These are phyloP conservation scores for Coccomyxa subellipsoidea DNA, from an alignment of 163 green algal species.

Conservation along the genomic window DNA sequence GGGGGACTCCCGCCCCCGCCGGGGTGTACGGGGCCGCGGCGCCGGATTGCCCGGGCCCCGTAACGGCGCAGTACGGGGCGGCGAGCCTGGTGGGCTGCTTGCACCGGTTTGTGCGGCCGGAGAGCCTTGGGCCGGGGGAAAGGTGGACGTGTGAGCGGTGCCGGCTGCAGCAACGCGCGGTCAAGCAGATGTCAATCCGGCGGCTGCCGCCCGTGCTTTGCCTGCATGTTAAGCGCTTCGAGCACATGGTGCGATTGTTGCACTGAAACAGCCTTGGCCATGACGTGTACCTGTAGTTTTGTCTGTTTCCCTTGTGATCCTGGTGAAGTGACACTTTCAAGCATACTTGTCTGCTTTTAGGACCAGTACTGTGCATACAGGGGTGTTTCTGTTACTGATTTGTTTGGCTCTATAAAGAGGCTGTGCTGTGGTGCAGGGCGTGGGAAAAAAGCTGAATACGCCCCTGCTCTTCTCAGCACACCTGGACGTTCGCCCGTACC, in stretches of 20 bases:
- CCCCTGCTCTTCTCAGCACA: conserved; percentile 67
- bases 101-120: conserved; percentile 63
- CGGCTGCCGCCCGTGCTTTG: conserved; percentile 79
- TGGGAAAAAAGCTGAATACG: conserved; percentile 68
- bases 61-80: conserved; percentile 13
- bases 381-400: too few relatives aligned
- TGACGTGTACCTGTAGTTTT: too few relatives aligned
- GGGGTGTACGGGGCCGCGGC: neutral
- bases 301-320: too few relatives aligned
- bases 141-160: conserved; percentile 40
- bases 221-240: conserved; percentile 92
- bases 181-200: conserved; percentile 85
- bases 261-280: too few relatives aligned
- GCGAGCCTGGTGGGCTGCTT: conserved; percentile 72
- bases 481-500: conserved; percentile 83
- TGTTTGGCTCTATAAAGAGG: too few relatives aligned
- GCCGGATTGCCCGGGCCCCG: neutral
- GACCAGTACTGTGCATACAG: too few relatives aligned
- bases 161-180: conserved; percentile 30
- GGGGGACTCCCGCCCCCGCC: too few relatives aligned
- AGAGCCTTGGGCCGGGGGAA: conserved; percentile 49
- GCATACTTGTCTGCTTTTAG: too few relatives aligned
- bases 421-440: neutral
- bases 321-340: too few relatives aligned
- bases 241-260: conserved; percentile 52